A percentile compares a stretch with the other conserved stretches of the same genome.
Evolutionary conservation across 768 basidiomycete genomes (phyloP).

Genomic region (Hysterangium stoloniferum): DNA sequence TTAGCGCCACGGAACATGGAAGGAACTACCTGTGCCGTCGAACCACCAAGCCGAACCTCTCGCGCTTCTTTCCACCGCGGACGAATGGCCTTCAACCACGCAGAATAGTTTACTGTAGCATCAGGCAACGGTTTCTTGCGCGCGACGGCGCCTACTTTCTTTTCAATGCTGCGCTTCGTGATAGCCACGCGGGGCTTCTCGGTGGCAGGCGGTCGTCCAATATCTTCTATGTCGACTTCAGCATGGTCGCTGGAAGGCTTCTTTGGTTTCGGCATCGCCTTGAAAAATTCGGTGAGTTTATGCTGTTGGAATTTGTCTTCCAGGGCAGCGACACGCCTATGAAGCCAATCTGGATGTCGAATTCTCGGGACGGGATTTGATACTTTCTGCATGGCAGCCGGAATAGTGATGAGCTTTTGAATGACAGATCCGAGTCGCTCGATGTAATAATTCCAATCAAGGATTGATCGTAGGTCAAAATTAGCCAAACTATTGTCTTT

Average conservation of each 20-base stretch:
- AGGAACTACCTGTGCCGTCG: slow-evolving; percentile 40
- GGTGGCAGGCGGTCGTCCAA: slow-evolving; percentile 20
- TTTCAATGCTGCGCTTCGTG: slow-evolving; percentile 43
- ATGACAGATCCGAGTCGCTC: slow-evolving; percentile 96
- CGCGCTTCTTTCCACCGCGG: slow-evolving; percentile 66
- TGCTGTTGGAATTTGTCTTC: slow-evolving; percentile 98
- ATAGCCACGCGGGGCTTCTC: slow-evolving; percentile 39
- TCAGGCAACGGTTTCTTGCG: slow-evolving; percentile 46
- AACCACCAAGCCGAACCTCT: slow-evolving; percentile 37
- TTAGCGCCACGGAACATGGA: slow-evolving; percentile 66
- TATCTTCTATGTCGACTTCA: slow-evolving; percentile 58
- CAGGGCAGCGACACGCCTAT: slow-evolving; percentile 78
- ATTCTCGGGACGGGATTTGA: slow-evolving; percentile 94
- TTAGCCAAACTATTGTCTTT: slow-evolving; percentile 82
- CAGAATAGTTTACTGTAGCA: slow-evolving; percentile 55
- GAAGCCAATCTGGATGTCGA: slow-evolving; percentile 95
- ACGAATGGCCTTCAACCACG: slow-evolving; percentile 71
- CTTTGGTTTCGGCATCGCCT: slow-evolving; percentile 28
- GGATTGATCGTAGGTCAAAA: slow-evolving; percentile 88
- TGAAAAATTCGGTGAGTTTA: slow-evolving; percentile 94
- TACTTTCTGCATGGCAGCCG: slow-evolving; percentile 97
- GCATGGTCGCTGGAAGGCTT: slow-evolving; percentile 21
- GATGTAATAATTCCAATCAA: slow-evolving; percentile 99
- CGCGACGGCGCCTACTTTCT: slow-evolving; percentile 33
- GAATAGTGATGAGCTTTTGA: slow-evolving; percentile 98